phyloP scores from a whole-genome alignment of 768 basidiomycete species.

The Trametes cingulata region DNA sequence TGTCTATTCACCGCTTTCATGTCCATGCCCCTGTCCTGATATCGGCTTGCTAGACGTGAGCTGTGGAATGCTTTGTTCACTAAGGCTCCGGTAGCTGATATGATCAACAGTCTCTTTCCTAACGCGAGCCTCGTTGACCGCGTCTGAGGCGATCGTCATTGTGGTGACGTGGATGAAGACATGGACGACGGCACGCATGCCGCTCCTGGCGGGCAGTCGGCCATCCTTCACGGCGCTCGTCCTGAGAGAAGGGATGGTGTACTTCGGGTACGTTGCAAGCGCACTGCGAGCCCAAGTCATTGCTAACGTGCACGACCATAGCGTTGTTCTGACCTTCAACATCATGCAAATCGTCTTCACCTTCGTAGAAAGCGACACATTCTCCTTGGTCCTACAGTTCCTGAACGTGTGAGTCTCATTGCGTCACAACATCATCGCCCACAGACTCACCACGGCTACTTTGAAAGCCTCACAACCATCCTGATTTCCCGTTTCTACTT shows the following conservation, averaged over 20 bases:
- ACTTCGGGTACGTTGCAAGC: constrained; percentile 6
- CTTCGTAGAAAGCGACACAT: not conserved
- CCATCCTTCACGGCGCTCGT: constrained; percentile 13
- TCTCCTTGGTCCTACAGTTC: constrained; percentile 6
- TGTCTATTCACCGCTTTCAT: not conserved
- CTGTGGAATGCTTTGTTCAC: no score
- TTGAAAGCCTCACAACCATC: constrained; percentile 17
- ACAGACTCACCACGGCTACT: no score
- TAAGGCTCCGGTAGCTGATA: no score
- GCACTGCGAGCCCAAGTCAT: no score
- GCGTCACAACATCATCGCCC: not conserved
- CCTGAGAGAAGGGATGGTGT: constrained; percentile 15
- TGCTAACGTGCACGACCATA: no score
- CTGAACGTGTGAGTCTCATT: constrained; percentile 4
- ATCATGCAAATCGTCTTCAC: constrained; percentile 17
- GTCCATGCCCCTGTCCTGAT: not conserved
- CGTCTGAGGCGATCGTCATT: constrained; percentile 18
- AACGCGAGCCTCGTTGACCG: constrained; percentile 9
- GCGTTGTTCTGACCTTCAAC: constrained; percentile 16
- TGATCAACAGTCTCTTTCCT: not conserved
- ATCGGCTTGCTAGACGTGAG: not conserved
- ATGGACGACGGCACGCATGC: not conserved
- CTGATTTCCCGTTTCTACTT: constrained; percentile 22
- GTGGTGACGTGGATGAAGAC: constrained; percentile 22
- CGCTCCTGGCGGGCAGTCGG: not conserved